phyloP scores from a whole-genome alignment of 2,329 filamentous ascomycete genomes.

The Epichloe coenophiala region DNA sequence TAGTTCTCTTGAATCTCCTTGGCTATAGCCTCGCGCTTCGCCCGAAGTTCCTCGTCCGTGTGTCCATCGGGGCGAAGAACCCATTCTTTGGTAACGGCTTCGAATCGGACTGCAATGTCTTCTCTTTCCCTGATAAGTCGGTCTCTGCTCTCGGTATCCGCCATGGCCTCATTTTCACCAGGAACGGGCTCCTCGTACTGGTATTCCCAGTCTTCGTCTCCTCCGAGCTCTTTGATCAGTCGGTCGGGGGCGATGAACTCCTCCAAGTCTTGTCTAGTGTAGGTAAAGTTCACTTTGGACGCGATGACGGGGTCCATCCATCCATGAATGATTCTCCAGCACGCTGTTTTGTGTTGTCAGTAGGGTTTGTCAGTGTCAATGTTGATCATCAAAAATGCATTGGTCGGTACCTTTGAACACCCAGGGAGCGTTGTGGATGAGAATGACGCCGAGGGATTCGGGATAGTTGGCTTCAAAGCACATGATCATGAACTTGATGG shows the following conservation, averaged over 20 bases:
- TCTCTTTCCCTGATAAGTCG: constrained; percentile 36
- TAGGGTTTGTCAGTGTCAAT: not conserved
- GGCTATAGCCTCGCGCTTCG: constrained; percentile 33
- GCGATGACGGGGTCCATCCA: constrained; percentile 68
- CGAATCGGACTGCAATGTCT: constrained; percentile 42
- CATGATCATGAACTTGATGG: constrained; percentile 68
- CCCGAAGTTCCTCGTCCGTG: constrained; percentile 9
- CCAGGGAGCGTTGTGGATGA: constrained; percentile 65
- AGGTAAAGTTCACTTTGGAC: constrained; percentile 57
- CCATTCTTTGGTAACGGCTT: constrained; percentile 46
- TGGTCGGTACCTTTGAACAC: constrained; percentile 37
- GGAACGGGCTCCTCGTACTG: constrained; percentile 45
- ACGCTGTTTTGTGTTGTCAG: constrained; percentile 10
- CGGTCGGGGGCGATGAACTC: constrained; percentile 49
- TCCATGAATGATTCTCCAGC: constrained; percentile 53
- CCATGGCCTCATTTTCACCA: constrained; percentile 45
- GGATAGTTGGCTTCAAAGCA: constrained; percentile 70
- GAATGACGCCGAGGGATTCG: constrained; percentile 54
- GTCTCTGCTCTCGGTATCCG: constrained; percentile 28
- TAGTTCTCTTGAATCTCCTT: constrained; percentile 45
- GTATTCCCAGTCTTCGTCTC: constrained; percentile 55
- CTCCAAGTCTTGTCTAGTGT: constrained; percentile 45
- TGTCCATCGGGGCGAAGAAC: constrained; percentile 22
- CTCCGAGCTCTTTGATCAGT: constrained; percentile 43
- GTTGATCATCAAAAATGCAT: not conserved